Percentiles rank a stretch among this genome's conserved stretches.
These are phyloP conservation scores for Globisporangium spiculum DNA, from an alignment of 352 stramenopile species.

Conservation along the genomic window DNA sequence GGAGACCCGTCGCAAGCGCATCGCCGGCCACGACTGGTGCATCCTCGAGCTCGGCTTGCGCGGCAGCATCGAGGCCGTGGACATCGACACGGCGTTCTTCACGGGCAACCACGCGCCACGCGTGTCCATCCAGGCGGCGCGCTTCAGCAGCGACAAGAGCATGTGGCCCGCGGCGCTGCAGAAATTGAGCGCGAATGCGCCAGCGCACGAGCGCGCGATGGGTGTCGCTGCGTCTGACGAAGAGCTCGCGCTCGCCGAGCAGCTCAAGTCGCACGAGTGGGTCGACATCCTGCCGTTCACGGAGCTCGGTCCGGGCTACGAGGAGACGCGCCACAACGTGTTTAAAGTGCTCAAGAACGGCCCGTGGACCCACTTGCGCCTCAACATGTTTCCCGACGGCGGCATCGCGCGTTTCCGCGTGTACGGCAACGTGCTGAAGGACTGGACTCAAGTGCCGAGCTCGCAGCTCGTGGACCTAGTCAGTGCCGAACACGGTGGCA, in stretches of 20 bases:
- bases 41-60: slow-evolving; percentile 87
- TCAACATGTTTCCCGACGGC: slow-evolving; percentile 94
- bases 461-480: slow-evolving; percentile 84
- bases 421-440: slow-evolving; percentile 61
- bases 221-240: slow-evolving; percentile 40
- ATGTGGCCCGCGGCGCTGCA: slow-evolving; percentile 38
- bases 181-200: slow-evolving; percentile 36
- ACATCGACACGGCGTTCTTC: slow-evolving; percentile 94
- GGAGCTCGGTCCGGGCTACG: slow-evolving; percentile 73
- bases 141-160: slow-evolving; percentile 37
- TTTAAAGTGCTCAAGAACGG: slow-evolving; percentile 49
- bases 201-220: slow-evolving; percentile 42
- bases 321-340: slow-evolving; percentile 84
- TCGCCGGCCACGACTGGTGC: slow-evolving; percentile 89
- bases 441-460: slow-evolving; percentile 53
- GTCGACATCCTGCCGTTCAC: slow-evolving; percentile 60
- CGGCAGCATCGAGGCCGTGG: slow-evolving; percentile 51
- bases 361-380: slow-evolving; percentile 84
- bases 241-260: slow-evolving; percentile 40
- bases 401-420: slow-evolving; percentile 89
- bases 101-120: slow-evolving; percentile 88
- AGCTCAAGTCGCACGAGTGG: slow-evolving; percentile 56
- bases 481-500: slow-evolving; percentile 76
- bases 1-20: slow-evolving; percentile 91
- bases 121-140: slow-evolving; percentile 87